Evolutionary conservation across 176 grass and related monocot species (phyloP).

Genomic region (sorghum (Sorghum bicolor)): DNA sequence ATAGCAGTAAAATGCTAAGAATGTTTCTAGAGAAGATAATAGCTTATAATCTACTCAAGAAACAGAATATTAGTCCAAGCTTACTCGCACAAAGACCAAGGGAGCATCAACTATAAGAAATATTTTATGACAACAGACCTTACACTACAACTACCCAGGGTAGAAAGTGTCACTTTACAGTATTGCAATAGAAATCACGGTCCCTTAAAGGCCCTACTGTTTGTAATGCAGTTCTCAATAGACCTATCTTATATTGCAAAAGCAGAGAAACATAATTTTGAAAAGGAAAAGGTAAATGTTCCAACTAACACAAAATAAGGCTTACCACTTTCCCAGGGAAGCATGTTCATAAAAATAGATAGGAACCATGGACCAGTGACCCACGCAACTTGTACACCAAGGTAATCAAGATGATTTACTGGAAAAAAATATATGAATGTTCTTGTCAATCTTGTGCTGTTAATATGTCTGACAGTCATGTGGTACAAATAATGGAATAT

Average conservation of each 20-base stretch:
- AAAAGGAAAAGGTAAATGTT: background rate
- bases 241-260: background rate
- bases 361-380: constrained; percentile 99
- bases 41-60: constrained; percentile 3
- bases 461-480: constrained; percentile 1
- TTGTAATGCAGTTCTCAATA: background rate
- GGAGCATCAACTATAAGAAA: background rate
- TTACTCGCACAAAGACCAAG: background rate
- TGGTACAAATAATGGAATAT: constrained; percentile 20
- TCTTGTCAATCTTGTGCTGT: constrained; percentile 23
- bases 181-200: background rate
- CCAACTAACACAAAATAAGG: constrained; percentile 36
- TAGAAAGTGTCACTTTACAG: background rate
- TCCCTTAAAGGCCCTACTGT: background rate
- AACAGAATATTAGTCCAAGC: background rate
- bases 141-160: background rate
- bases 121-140: background rate
- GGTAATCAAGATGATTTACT: constrained; percentile 99
- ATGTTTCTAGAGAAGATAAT: constrained; percentile 22
- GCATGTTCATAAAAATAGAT: constrained; percentile 99
- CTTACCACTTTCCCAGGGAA: constrained; percentile 99
- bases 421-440: constrained; percentile 31
- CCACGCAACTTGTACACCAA: constrained; percentile 97
- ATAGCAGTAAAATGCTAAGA: constrained; percentile 29
- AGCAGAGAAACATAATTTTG: background rate